Evolutionary conservation across 1,284 basidiomycete genomes (phyloP).

Genomic region (Pseudozyma sp.): DNA sequence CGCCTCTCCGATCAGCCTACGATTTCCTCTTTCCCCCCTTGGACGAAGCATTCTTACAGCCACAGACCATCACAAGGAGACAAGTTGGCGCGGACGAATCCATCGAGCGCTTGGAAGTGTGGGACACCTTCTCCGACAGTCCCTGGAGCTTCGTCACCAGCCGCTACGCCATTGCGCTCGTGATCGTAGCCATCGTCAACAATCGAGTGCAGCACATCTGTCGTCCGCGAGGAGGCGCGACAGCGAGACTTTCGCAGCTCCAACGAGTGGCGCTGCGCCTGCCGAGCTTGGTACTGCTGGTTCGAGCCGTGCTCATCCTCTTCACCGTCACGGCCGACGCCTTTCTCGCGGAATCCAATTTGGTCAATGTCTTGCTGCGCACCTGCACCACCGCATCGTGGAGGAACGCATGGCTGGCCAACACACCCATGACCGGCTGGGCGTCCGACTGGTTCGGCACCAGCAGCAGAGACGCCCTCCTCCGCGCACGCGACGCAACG

Average conservation of each 20-base stretch:
- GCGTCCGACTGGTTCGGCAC: constrained; percentile 35
- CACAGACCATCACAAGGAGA: background rate
- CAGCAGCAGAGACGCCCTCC: constrained; percentile 31
- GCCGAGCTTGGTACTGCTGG: constrained; percentile 52
- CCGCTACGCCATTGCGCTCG: constrained; percentile 55
- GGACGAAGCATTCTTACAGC: constrained; percentile 10
- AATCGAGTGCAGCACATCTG: constrained; percentile 66
- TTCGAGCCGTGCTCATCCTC: constrained; percentile 43
- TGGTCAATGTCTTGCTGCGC: constrained; percentile 16
- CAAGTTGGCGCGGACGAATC: constrained; percentile 7
- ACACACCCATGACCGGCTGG: constrained; percentile 39
- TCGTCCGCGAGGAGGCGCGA: constrained; percentile 52
- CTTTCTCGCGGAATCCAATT: constrained; percentile 26
- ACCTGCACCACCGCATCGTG: constrained; percentile 19
- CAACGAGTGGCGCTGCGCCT: constrained; percentile 53
- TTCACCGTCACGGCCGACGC: constrained; percentile 39
- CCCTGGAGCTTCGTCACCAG: constrained; percentile 61
- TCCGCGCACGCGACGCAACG: constrained; percentile 40
- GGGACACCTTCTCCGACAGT: constrained; percentile 48
- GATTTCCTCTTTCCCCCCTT: constrained; percentile 48
- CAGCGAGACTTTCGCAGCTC: constrained; percentile 24
- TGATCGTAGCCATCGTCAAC: constrained; percentile 53
- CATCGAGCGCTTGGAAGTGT: constrained; percentile 22
- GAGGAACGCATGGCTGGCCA: constrained; percentile 41
- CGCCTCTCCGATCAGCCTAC: constrained; percentile 31